Conservation (phyloP, 164 flowering plant genomes). For the Liquidambar formosana region DNA sequence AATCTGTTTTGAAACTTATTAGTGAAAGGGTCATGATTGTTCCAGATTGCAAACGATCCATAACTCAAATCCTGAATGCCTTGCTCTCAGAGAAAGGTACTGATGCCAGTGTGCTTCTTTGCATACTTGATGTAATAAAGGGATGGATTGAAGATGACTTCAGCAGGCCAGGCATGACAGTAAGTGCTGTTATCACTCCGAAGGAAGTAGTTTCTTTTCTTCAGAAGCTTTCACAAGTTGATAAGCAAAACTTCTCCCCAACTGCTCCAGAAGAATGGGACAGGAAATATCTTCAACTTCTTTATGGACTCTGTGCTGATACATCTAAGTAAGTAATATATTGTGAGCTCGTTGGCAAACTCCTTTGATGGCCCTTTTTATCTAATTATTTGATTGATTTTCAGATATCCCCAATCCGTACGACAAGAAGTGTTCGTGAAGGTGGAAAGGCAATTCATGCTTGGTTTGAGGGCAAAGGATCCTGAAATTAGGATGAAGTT, state of each 20-base stretch:
- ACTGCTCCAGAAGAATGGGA: constrained; percentile 84
- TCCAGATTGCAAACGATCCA: constrained; percentile 74
- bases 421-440: constrained; percentile 90
- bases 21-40: constrained; percentile 83
- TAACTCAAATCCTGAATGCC: constrained; percentile 66
- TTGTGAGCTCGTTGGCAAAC: not conserved
- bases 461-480: constrained; percentile 93
- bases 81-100: constrained; percentile 87
- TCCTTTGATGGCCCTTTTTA: not conserved
- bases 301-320: constrained; percentile 92
- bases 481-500: constrained; percentile 82
- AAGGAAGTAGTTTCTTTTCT: constrained; percentile 89
- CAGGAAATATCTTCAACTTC: constrained; percentile 86
- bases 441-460: constrained; percentile 93
- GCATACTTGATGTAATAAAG: constrained; percentile 82
- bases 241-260: constrained; percentile 67
- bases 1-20: constrained; percentile 78
- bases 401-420: constrained; percentile 64
- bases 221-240: constrained; percentile 96
- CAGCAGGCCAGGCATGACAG: constrained; percentile 50
- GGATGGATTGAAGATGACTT: constrained; percentile 90
- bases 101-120: constrained; percentile 86
- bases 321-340: constrained; percentile 59
- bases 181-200: constrained; percentile 50
- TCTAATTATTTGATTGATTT: constrained; percentile 21